These are phyloP conservation scores for Diddensiella santjacobensis DNA, from an alignment of 805 yeast genomes.

Conservation along the genomic window DNA sequence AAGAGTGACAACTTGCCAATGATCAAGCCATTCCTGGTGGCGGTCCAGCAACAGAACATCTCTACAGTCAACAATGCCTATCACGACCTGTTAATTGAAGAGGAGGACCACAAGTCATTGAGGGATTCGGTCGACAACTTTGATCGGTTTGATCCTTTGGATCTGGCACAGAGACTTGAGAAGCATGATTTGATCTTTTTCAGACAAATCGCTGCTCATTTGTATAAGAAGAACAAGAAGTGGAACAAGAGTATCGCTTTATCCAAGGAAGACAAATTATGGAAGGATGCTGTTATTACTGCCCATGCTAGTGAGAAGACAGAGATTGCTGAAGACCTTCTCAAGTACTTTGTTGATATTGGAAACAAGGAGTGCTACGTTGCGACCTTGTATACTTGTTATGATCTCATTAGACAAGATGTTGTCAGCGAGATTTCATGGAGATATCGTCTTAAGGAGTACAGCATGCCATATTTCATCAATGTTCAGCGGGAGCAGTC, in stretches of 20 bases:
- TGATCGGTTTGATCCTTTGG: slow-evolving; percentile 89
- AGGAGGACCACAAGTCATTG: slow-evolving; percentile 89
- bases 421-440: slow-evolving; percentile 86
- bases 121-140: slow-evolving; percentile 81
- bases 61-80: slow-evolving; percentile 91
- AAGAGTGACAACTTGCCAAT: slow-evolving; percentile 94
- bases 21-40: slow-evolving; percentile 90
- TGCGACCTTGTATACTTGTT: slow-evolving; percentile 82
- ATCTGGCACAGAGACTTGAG: slow-evolving; percentile 88
- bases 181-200: slow-evolving; percentile 87
- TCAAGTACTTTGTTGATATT: slow-evolving; percentile 90
- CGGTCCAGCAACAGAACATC: slow-evolving; percentile 85
- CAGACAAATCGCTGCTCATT: slow-evolving; percentile 92
- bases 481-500: slow-evolving; percentile 78
- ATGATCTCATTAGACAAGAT: slow-evolving; percentile 74
- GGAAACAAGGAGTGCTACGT: slow-evolving; percentile 95
- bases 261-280: slow-evolving; percentile 85
- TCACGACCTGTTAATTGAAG: slow-evolving; percentile 92
- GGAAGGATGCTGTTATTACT: slow-evolving; percentile 92
- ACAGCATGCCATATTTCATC: slow-evolving; percentile 88
- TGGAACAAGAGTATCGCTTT: slow-evolving; percentile 85
- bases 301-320: slow-evolving; percentile 76
- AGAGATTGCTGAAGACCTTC: slow-evolving; percentile 82
- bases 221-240: slow-evolving; percentile 91
- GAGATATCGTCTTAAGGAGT: slow-evolving; percentile 80